phyloP scores from a whole-genome alignment of 208 protist species.

The Crithidia thermophila region DNA sequence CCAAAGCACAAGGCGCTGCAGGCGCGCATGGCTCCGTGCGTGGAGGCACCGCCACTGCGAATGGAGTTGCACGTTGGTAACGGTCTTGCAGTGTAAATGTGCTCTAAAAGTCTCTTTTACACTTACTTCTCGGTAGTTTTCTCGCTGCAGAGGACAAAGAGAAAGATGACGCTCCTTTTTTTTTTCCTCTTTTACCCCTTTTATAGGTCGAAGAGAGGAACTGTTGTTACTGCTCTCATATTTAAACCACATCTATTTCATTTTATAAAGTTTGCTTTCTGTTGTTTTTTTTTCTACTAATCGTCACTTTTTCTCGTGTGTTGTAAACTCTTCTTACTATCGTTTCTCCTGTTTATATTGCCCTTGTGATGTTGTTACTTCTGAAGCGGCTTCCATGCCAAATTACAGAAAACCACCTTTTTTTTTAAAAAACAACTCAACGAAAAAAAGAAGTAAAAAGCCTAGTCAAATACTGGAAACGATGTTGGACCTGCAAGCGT shows the following conservation, averaged over 20 bases:
- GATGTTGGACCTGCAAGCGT: no score
- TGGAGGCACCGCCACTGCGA: constrained; percentile 31
- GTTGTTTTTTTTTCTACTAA: neutral
- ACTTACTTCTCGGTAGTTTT: neutral
- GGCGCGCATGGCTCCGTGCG: constrained; percentile 31
- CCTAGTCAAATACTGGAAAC: no score
- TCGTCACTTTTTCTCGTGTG: neutral
- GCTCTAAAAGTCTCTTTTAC: neutral
- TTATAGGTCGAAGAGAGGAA: no score
- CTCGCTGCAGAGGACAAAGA: no score
- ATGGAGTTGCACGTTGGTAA: constrained; percentile 42
- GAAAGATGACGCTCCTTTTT: no score
- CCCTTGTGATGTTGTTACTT: neutral
- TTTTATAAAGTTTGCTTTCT: constrained; percentile 1
- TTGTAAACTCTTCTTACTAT: neutral
- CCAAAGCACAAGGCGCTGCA: constrained; percentile 48
- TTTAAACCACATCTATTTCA: no score
- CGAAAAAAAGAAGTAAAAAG: no score
- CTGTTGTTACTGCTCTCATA: no score
- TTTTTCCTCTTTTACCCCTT: neutral
- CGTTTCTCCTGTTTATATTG: neutral
- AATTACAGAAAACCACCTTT: no score
- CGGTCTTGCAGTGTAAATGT: neutral
- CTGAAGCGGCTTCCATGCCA: no score
- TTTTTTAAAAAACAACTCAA: no score